Evolutionary conservation across 257 asterid genomes (phyloP).

Genomic region (Gentiana straminea): DNA sequence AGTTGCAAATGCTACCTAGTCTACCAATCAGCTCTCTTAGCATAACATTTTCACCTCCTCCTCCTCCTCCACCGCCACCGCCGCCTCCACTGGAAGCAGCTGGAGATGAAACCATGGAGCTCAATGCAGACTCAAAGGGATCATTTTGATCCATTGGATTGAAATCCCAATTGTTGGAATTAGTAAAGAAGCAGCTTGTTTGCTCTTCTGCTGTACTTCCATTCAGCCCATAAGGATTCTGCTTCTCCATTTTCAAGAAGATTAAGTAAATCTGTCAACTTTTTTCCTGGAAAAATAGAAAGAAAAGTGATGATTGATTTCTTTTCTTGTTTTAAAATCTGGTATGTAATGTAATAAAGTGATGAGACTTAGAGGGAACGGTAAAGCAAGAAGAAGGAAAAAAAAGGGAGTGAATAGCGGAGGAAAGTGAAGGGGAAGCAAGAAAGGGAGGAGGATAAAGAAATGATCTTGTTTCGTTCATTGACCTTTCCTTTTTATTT

Average conservation of each 20-base stretch:
- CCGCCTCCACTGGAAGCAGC: conserved; percentile 27
- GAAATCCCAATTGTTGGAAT: conserved; percentile 41
- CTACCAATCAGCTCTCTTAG: conserved; percentile 66
- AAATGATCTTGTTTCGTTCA: no score
- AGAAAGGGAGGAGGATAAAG: conserved; percentile 4
- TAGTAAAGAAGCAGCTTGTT: conserved; percentile 19
- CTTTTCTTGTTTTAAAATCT: conserved; percentile 15
- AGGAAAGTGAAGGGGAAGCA: neutral
- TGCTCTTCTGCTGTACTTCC: conserved; percentile 21
- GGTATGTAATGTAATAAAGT: neutral
- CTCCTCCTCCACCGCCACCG: conserved; percentile 5
- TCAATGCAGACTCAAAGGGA: conserved; percentile 72
- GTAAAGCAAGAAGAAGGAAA: neutral
- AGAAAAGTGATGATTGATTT: conserved; percentile 3
- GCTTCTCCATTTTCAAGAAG: conserved; percentile 27
- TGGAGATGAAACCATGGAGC: conserved; percentile 94
- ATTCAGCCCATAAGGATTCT: conserved; percentile 18
- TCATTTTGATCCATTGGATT: conserved; percentile 48
- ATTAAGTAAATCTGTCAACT: neutral
- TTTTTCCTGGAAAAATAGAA: conserved; percentile 4
- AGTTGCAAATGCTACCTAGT: conserved; percentile 54
- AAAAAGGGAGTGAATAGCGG: conserved; percentile 5
- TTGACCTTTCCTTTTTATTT: no score
- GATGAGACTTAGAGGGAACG: neutral
- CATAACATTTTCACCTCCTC: conserved; percentile 34